These are phyloP conservation scores for Lactarius evosmus DNA, from an alignment of 768 basidiomycete species.

Conservation along the genomic window DNA sequence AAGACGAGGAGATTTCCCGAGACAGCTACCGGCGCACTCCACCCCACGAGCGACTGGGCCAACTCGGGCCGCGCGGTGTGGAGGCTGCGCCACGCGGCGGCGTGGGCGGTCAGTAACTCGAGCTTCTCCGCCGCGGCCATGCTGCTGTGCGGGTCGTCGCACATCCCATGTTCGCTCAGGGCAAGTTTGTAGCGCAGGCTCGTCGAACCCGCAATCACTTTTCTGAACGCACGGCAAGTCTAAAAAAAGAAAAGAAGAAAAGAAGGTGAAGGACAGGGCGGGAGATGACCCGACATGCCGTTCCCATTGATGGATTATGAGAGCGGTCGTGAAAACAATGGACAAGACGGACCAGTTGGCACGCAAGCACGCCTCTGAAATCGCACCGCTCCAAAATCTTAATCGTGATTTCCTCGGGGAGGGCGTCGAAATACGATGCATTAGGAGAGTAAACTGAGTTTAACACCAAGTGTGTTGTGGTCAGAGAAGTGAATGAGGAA, in stretches of 20 bases:
- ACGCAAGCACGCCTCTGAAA: constrained; percentile 5
- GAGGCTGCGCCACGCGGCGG: constrained; percentile 6
- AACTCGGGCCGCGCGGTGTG: not conserved
- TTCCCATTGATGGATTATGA: not conserved
- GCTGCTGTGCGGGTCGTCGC: not conserved
- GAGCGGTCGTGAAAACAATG: not conserved
- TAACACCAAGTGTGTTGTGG: not conserved
- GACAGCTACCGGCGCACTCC: constrained; percentile 8
- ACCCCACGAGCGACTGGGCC: not conserved
- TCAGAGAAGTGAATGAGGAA: not conserved
- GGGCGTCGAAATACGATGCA: not conserved
- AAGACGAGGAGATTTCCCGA: constrained; percentile 18
- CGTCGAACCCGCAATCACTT: constrained; percentile 6
- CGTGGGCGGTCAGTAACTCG: constrained; percentile 1
- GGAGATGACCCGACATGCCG: not conserved
- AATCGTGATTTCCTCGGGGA: constrained; percentile 17
- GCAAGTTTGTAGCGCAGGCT: constrained; percentile 20
- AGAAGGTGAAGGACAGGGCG: not conserved
- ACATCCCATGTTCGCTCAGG: constrained; percentile 16
- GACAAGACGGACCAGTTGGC: constrained; percentile 14
- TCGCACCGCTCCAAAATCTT: constrained; percentile 15
- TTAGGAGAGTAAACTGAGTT: not conserved
- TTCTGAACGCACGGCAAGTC: constrained; percentile 15
- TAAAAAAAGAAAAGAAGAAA: not conserved
- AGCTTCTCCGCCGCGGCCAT: constrained; percentile 16